A percentile compares a stretch with the other conserved stretches of the same genome.
These are phyloP conservation scores for Nicotiana tabacum DNA, from an alignment of 257 asterid species.

Conservation along the genomic window DNA sequence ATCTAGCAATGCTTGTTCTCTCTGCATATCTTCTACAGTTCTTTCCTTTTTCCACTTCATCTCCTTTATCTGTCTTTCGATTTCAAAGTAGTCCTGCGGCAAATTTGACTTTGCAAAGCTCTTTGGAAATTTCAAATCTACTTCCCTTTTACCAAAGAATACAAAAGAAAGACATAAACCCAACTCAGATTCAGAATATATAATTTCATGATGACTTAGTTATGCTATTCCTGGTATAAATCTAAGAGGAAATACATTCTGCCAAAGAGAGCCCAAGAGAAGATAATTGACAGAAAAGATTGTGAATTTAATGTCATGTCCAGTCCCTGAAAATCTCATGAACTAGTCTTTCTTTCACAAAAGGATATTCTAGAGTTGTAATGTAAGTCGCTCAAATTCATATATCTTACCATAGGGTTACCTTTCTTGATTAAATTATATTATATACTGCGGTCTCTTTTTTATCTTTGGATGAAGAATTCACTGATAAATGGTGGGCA, in stretches of 20 bases:
- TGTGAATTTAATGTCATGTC: neutral
- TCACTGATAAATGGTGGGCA: neutral
- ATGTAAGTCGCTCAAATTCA: neutral
- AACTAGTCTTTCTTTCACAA: neutral
- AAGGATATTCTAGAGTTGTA: neutral
- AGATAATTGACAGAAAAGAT: neutral
- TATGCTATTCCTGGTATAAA: neutral
- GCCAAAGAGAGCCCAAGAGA: neutral
- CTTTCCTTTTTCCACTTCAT: conserved; percentile 49
- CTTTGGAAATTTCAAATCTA: conserved; percentile 58
- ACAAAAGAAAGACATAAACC: conserved; percentile 2
- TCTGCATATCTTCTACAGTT: conserved; percentile 37
- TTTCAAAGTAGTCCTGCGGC: conserved; percentile 36
- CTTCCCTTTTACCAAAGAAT: conserved; percentile 32
- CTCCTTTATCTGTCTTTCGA: conserved; percentile 44
- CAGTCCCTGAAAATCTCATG: neutral
- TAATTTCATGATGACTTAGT: neutral
- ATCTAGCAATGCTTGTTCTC: conserved; percentile 44
- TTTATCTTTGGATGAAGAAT: neutral
- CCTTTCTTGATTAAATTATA: neutral
- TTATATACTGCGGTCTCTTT: neutral
- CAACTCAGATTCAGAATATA: conserved; percentile 4
- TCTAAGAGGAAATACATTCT: neutral
- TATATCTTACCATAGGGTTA: neutral
- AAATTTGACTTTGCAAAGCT: conserved; percentile 26